phyloP scores from a whole-genome alignment of 345 rosid species.

The rapeseed (Brassica napus) region Da-Ae NC_063445.1:18287501-18288000 shows the following conservation, averaged over 20 bases:
- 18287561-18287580: constrained; percentile 52
- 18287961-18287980: constrained; percentile 40
- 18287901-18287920: constrained; percentile 70
- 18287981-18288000: constrained; percentile 37
- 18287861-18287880: constrained; percentile 98
- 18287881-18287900: constrained; percentile 91
- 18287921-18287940: constrained; percentile 93
- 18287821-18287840: constrained; percentile 83
- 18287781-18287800: constrained; percentile 47
- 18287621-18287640: constrained; percentile 58
- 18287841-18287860: constrained; percentile 75
- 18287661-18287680: constrained; percentile 37
- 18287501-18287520: constrained; percentile 13
- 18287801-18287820: constrained; percentile 81
- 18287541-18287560: constrained; percentile 13
- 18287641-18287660: constrained; percentile 70
- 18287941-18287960: constrained; percentile 69
- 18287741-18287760: constrained; percentile 37
- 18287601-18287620: constrained; percentile 78
- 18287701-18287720: constrained; percentile 77
- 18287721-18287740: constrained; percentile 81
- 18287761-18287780: constrained; percentile 8
- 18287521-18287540: constrained; percentile 14
- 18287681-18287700: constrained; percentile 47
- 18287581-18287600: constrained; percentile 73